Evolutionary conservation across 169 alveolate genomes (phyloP), one percentile per base, ranked within the genome.

Genomic region (Plasmodium chabaudi): DNA sequence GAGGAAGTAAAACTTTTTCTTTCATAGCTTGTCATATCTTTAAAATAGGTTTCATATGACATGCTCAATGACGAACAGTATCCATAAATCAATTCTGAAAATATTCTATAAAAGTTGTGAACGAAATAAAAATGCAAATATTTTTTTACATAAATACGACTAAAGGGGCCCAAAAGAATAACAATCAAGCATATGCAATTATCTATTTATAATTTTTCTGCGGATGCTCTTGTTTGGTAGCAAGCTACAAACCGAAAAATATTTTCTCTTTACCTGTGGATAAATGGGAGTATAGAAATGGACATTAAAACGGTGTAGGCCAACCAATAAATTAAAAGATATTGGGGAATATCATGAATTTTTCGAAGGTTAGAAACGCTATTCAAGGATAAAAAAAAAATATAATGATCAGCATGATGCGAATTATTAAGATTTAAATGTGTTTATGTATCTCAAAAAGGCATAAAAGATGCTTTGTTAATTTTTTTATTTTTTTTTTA

Each of bases 21-120:
- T 9, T 77, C 88, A 56, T 21, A 77, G 12, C 23, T 61, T 57
- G 51, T 57, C n/a, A n/a, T 46, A 25, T 77, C 77, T 46, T 77
- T 77, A 47, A 77, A 77, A 23, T 77, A 77, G 53, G 44, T 64
- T 5, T 61, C 77, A 51, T 77, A 77, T 15, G 65, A 17, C 71
- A 77, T 65, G 5, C 65, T 77, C 42, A 77, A 56, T 27, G 88
- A 77, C 9, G 88, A 77, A 27, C 88, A 77, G 59, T 77, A 77
- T 19, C 88, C 88, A 56, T 77, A 64, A 25, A 77, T 55, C 46
- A 77, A 59, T 23, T 77, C 88, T 1, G 77, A 77, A 56, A 77
- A 77, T 17, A 77, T 77, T 27, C 88, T 77, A 27, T 47, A 77
- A 34, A 51, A 59, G 49, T 13, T 27, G 59, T 17, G 21, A 17